These are phyloP conservation scores for Cyberlindnera petersonii DNA, from an alignment of 805 yeast genomes.

Conservation along the genomic window DNA sequence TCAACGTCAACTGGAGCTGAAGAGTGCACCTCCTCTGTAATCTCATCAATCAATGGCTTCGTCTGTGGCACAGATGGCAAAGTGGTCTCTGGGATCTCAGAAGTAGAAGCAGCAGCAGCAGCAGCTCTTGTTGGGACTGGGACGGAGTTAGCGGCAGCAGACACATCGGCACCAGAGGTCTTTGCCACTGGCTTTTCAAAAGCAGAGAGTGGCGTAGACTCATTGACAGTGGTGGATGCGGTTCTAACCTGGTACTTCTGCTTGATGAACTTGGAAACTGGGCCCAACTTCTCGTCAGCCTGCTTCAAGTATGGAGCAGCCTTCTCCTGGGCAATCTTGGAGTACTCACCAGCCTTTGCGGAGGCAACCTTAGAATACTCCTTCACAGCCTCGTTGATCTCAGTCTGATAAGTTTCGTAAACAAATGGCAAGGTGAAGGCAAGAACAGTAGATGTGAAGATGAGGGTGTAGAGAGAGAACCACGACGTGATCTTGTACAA, in stretches of 20 bases:
- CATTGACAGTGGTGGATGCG: conserved; percentile 61
- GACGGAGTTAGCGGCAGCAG: conserved; percentile 4
- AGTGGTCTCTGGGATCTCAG: conserved; percentile 2
- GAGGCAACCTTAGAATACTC: conserved; percentile 43
- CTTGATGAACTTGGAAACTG: conserved; percentile 57
- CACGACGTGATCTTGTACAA: conserved; percentile 69
- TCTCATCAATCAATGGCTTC: conserved; percentile 21
- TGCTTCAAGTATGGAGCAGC: conserved; percentile 56
- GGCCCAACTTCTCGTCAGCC: conserved; percentile 58
- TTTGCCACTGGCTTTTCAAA: conserved; percentile 17
- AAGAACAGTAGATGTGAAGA: conserved; percentile 51
- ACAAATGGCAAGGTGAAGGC: conserved; percentile 74
- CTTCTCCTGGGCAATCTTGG: conserved; percentile 50
- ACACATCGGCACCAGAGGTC: conserved; percentile 16
- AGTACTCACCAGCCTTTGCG: conserved; percentile 44
- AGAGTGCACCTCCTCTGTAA: conserved; percentile 15
- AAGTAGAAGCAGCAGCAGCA: not conserved
- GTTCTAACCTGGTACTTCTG: conserved; percentile 56
- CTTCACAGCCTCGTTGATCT: conserved; percentile 65
- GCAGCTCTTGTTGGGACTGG: conserved; percentile 2
- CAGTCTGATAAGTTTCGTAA: conserved; percentile 69
- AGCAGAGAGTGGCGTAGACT: conserved; percentile 13
- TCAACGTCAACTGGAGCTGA: conserved; percentile 25
- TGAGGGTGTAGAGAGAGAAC: conserved; percentile 67
- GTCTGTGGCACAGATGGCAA: conserved; percentile 36